Conservation (phyloP, 306 rosid genomes). For the Medicago arabica region DNA sequence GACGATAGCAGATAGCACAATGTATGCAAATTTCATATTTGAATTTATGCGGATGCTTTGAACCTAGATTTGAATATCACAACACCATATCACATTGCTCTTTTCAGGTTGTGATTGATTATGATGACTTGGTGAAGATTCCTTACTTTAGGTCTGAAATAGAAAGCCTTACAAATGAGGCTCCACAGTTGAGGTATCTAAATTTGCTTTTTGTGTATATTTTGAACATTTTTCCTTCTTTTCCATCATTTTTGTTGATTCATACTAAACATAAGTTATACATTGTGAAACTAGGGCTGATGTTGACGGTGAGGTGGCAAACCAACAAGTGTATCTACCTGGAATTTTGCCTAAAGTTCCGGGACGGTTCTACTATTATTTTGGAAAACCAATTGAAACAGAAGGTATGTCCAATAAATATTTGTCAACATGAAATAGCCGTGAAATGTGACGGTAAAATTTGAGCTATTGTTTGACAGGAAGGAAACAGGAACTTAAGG, state of each 20-base stretch:
- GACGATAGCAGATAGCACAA: neutral
- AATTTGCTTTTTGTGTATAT: conserved; percentile 8
- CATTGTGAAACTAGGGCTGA: conserved; percentile 51
- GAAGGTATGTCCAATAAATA: conserved; percentile 53
- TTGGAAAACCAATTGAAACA: conserved; percentile 90
- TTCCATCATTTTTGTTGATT: neutral
- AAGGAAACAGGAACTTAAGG: conserved; percentile 66
- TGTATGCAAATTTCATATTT: conserved; percentile 16
- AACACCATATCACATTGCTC: conserved; percentile 24
- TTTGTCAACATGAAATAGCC: neutral
- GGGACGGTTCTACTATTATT: conserved; percentile 82
- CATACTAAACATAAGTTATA: neutral
- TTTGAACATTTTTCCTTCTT: neutral
- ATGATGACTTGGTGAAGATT: conserved; percentile 81
- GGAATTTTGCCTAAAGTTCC: conserved; percentile 81
- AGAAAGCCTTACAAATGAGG: conserved; percentile 60
- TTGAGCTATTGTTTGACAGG: conserved; percentile 55
- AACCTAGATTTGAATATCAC: conserved; percentile 23
- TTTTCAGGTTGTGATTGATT: conserved; percentile 77
- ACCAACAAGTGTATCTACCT: conserved; percentile 77
- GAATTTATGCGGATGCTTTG: conserved; percentile 22
- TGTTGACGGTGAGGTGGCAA: conserved; percentile 71
- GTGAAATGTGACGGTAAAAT: neutral
- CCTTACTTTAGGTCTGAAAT: conserved; percentile 66
- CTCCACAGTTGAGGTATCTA: conserved; percentile 62